Base-by-base conservation (phyloP, 2,329 filamentous ascomycete species). In the Penicillium italicum region DNA sequence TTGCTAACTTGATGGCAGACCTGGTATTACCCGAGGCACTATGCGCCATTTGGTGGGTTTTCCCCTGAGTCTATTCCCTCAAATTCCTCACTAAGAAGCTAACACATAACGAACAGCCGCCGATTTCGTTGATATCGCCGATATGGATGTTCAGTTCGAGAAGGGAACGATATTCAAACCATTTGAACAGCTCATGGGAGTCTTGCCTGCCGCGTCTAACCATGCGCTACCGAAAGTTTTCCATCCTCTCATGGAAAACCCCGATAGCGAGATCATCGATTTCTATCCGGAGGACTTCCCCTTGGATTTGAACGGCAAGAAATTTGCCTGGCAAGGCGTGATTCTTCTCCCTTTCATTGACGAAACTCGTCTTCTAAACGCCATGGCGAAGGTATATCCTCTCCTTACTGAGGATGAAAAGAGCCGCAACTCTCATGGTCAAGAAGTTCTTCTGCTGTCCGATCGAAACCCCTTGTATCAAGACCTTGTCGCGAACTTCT, bases 1-100 rank as follows among this genome's bases (percentile, higher is more conserved):
- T 24, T 9, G 14, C 48, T 50, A 44, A 50, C 48, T 34, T 44
- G 20, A 44, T 50, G 2, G 6, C 30, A 50, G 48, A 95, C 93
- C 50, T 99, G 94, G 94, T 99, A 94, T 72, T 99, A 97, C 69
- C 94, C 94, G 0, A 96, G 97, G 69, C 94, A 99, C 71, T 99
- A 99, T 71, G 95, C 94, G 1, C 94, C 95, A 4, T 99, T 99
- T 16, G 48, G 48, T 50, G 5, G n/a, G 48, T 43, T 50, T 44
- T 26, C 11, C 4, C 31, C 11, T 38, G 9, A 4, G 7, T 50
- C 20, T 7, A 31, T 12, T 31, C 18, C 14, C 14, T 31, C 6
- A 2, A 8, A 22, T 33, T 33, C 34, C 28, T 8, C 20, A 24
- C 12, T 22, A 46, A n/a, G 30, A 28, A 33, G 31, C 42, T 53